Evolutionary conservation across 805 yeast species (phyloP).

Genomic region (Vanderwaltozyma tropicalis): DNA sequence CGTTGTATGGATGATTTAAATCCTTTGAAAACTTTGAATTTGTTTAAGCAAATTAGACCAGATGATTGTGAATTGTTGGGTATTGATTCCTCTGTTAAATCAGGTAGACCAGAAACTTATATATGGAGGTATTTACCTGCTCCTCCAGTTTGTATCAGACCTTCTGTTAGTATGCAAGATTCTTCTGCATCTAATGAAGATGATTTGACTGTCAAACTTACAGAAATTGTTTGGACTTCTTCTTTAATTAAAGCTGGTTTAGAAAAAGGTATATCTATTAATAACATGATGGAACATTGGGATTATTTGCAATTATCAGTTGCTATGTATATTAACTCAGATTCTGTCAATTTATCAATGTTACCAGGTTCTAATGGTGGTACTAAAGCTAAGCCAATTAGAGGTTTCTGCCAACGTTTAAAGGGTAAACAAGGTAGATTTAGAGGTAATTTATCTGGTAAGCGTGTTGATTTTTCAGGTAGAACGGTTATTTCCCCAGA

Average conservation of each 20-base stretch:
- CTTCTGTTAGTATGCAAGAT: conserved; percentile 89
- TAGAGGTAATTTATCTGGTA: conserved; percentile 95
- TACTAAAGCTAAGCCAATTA: conserved; percentile 57
- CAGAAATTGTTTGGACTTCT: conserved; percentile 96
- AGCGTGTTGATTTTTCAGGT: conserved; percentile 96
- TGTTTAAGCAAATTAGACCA: conserved; percentile 78
- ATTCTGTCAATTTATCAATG: conserved; percentile 74
- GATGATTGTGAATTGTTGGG: conserved; percentile 90
- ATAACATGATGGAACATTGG: conserved; percentile 97
- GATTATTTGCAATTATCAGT: conserved; percentile 90
- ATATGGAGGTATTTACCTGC: conserved; percentile 97
- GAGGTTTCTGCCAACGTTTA: conserved; percentile 93
- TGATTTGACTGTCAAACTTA: conserved; percentile 88
- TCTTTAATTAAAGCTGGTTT: conserved; percentile 88
- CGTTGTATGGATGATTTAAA: conserved; percentile 89
- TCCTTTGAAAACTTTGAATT: conserved; percentile 77
- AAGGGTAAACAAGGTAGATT: conserved; percentile 99
- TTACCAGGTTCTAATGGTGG: conserved; percentile 51
- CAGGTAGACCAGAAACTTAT: conserved; percentile 93
- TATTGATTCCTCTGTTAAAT: conserved; percentile 63
- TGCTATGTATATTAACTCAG: conserved; percentile 96
- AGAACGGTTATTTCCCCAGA: conserved; percentile 98
- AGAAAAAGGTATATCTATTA: conserved; percentile 87
- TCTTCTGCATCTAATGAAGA: conserved; percentile 89
- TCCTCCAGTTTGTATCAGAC: conserved; percentile 97